Conservation (phyloP, 2,329 filamentous ascomycete genomes). For the Karstenula rhodostoma region DNA sequence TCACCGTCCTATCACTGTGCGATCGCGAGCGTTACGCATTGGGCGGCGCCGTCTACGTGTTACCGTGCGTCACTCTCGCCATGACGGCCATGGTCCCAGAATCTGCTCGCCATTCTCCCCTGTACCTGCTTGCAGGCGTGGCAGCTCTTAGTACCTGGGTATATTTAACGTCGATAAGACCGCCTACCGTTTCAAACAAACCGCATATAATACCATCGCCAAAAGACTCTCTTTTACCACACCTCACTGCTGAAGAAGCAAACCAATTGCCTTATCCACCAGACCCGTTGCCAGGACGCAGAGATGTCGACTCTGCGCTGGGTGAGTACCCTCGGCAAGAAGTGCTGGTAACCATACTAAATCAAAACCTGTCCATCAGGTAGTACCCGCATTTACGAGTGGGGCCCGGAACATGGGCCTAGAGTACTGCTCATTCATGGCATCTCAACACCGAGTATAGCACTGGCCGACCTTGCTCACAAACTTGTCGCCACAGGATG, state of each 20-base stretch:
- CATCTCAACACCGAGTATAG: constrained; percentile 79
- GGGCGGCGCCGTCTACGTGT: neutral
- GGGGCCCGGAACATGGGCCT: constrained; percentile 74
- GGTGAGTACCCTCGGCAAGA: constrained; percentile 1
- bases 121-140: constrained; percentile 27
- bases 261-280: constrained; percentile 67
- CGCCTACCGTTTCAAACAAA: constrained; percentile 25
- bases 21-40: neutral
- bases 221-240: constrained; percentile 32
- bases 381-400: constrained; percentile 78
- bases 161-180: constrained; percentile 32
- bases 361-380: constrained; percentile 61
- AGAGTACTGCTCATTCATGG: constrained; percentile 82
- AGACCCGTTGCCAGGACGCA: constrained; percentile 72
- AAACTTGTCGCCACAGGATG: constrained; percentile 71
- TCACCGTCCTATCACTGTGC: neutral
- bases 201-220: constrained; percentile 38
- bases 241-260: constrained; percentile 34
- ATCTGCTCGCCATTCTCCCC: constrained; percentile 24
- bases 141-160: constrained; percentile 38
- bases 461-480: constrained; percentile 71
- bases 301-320: constrained; percentile 67
- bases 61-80: neutral
- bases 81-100: neutral
- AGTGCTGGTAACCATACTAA: neutral